Percentiles rank a stretch among this genome's conserved stretches.
These are phyloP conservation scores for Fusarium verrucosum DNA, from an alignment of 2,329 filamentous ascomycete species.

Conservation along the genomic window DNA sequence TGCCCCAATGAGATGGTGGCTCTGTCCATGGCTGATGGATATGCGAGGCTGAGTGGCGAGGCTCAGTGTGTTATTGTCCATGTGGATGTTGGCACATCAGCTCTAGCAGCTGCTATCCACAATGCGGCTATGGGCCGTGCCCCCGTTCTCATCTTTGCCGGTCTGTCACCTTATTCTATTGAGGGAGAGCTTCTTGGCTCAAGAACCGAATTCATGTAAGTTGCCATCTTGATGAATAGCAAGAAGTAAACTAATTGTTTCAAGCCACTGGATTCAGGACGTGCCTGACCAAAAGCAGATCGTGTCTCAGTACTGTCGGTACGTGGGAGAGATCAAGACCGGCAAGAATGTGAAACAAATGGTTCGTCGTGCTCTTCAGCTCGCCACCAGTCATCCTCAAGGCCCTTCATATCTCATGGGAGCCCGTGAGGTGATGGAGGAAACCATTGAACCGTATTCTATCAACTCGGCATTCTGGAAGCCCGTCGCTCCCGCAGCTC, in stretches of 20 bases:
- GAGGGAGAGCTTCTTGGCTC: constrained; percentile 41
- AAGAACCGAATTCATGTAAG: constrained; percentile 22
- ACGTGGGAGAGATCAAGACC: constrained; percentile 17
- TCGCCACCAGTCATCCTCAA: constrained; percentile 40
- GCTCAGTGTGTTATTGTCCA: constrained; percentile 43
- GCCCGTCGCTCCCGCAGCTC: not conserved
- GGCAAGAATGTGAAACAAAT: constrained; percentile 18
- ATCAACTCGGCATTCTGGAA: constrained; percentile 6
- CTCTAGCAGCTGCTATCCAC: constrained; percentile 41
- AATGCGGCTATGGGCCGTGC: constrained; percentile 43
- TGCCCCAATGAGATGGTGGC: constrained; percentile 47
- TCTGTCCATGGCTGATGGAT: constrained; percentile 36
- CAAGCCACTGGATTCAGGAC: constrained; percentile 32
- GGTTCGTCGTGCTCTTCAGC: constrained; percentile 28
- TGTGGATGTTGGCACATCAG: constrained; percentile 44
- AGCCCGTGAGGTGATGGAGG: constrained; percentile 41
- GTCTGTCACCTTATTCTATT: constrained; percentile 54
- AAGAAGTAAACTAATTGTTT: rapidly evolving
- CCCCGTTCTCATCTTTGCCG: constrained; percentile 55
- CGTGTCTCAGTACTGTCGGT: constrained; percentile 18
- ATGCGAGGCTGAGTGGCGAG: constrained; percentile 44
- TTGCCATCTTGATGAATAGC: rapidly evolving
- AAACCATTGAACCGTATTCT: constrained; percentile 22
- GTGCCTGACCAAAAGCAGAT: constrained; percentile 27
- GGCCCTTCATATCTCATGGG: constrained; percentile 44